Evolutionary conservation across 257 asterid species (phyloP).

Genomic region (Gynochthodes officinalis): DNA sequence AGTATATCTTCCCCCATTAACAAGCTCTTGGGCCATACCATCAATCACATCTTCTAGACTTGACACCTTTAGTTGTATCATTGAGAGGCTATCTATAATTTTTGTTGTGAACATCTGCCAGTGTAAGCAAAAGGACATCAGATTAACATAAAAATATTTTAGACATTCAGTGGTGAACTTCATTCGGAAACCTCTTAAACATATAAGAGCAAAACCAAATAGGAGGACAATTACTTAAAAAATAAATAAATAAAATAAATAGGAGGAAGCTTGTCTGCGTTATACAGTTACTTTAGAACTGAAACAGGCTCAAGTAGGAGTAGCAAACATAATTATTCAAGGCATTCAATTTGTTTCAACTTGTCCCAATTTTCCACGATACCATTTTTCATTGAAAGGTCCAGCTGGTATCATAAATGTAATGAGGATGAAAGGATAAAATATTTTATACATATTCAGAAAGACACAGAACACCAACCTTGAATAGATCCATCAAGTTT

Average conservation of each 20-base stretch:
- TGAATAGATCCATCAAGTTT: slow-evolving; percentile 64
- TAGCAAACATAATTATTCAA: background rate
- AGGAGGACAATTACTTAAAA: background rate
- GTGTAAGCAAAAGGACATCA: background rate
- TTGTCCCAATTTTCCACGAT: background rate
- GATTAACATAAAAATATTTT: background rate
- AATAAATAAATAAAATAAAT: too few relatives aligned
- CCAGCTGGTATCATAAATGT: background rate
- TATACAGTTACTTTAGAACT: slow-evolving; percentile 5
- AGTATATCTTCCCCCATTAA: slow-evolving; percentile 47
- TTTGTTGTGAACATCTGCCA: slow-evolving; percentile 65
- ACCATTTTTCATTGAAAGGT: background rate
- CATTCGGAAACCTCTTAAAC: background rate
- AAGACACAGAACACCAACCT: slow-evolving; percentile 47
- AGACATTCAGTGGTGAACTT: too few relatives aligned
- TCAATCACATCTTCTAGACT: slow-evolving; percentile 73
- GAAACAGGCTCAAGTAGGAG: background rate
- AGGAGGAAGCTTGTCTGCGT: background rate
- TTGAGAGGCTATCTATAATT: slow-evolving; percentile 67
- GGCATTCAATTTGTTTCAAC: background rate
- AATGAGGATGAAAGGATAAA: background rate
- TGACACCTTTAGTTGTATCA: slow-evolving; percentile 76
- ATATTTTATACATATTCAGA: background rate
- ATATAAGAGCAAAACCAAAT: background rate
- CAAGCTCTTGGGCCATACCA: slow-evolving; percentile 64